These are phyloP conservation scores for Oryza glumipatula DNA, from an alignment of 176 grass and related monocot species.

Conservation along the genomic window DNA sequence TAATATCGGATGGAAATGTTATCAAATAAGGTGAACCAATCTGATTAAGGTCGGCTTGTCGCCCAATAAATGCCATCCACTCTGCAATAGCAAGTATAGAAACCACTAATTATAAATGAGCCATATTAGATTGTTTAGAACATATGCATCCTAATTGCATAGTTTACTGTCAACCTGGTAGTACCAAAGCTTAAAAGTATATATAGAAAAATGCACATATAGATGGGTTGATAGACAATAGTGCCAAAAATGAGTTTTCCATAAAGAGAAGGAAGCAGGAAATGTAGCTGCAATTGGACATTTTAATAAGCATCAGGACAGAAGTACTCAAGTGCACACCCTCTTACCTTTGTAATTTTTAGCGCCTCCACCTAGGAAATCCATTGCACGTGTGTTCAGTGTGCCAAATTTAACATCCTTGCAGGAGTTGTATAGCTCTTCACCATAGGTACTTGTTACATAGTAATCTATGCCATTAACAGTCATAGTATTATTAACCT, in stretches of 20 bases:
- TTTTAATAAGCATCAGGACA: not conserved
- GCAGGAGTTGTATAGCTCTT: conserved; percentile 86
- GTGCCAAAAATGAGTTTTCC: not conserved
- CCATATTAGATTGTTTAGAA: conserved; percentile 4
- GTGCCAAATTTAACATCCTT: conserved; percentile 99
- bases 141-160: conserved; percentile 31
- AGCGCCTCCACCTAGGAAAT: conserved; percentile 92
- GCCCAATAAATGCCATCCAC: conserved; percentile 88
- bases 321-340: not conserved
- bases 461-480: conserved; percentile 87
- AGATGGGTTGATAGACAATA: conserved; percentile 10
- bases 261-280: not conserved
- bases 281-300: conserved; percentile 4
- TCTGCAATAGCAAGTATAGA: conserved; percentile 63
- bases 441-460: conserved; percentile 71
- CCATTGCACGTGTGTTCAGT: conserved; percentile 93
- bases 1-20: conserved; percentile 66
- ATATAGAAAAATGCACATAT: not conserved
- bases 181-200: conserved; percentile 19
- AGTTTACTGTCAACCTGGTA: conserved; percentile 21
- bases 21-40: conserved; percentile 87
- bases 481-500: conserved; percentile 75
- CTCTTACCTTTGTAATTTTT: conserved; percentile 77
- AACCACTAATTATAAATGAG: conserved; percentile 26
- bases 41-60: conserved; percentile 55